Base-by-base conservation (phyloP, 176 grass and related monocot species). In the Bonia amplexicaulis region DNA sequence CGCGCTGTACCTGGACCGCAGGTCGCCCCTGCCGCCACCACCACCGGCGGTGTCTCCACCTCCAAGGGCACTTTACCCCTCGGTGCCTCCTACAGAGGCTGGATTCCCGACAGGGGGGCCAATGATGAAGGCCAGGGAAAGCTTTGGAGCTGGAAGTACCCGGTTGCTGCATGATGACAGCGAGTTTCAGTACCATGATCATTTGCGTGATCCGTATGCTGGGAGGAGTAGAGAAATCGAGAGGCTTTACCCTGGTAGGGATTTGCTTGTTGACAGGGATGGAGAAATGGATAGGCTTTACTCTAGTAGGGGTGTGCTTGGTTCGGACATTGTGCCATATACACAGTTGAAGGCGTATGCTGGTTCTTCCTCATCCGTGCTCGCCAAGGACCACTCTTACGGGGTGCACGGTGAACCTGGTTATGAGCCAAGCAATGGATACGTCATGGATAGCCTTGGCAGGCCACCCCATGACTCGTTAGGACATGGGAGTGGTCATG, bases 311-410 rank as follows among this genome's bases (percentile, higher is more conserved):
- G 91, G 74, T 23, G 44, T 60, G 6, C 65, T 78, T 75, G 85
- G 31, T 80, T 77, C 82, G 26, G 71, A 72, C 53, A 55, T 78
- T 16, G 25, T 45, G 22, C 31, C 83, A 58, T 64, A 40, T 73
- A 37, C 71, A 73, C 80, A 82, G 16, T 73, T 73, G 83, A 91
- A 93, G 74, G 47, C 55, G 6, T 81, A 82, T 79, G 87, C 80
- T 67, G 91, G 86, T 33, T 70, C 89, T 73, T 92, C 89, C 55
- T 82, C 89, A 90, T 84, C 89, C 16, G 73, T 73, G 49, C 80
- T 80, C 12, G 78, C 69, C n/a, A 90, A 80, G 70, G 89, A 73
- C 55, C 49, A 35, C 23, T 22, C 76, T 37, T 80, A 87, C 8
- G 17, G 66, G 37, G 47, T 80, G n/a, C 72, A 51, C 14, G 60